Conservation (phyloP, 2,329 filamentous ascomycete species). For the Trichothecium sympodiale region DNA sequence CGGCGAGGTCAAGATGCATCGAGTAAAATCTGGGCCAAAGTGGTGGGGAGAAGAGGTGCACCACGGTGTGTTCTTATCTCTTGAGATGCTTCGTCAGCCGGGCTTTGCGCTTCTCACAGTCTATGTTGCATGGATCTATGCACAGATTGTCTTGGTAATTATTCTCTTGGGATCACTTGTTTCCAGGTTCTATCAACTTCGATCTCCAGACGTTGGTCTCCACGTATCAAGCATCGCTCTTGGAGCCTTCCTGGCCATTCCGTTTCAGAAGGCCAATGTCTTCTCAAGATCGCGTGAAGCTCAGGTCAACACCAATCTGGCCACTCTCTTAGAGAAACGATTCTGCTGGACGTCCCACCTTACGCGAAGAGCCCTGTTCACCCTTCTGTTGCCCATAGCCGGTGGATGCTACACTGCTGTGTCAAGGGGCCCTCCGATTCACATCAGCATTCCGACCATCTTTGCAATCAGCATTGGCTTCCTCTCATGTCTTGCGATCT, state of each 20-base stretch:
- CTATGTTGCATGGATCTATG: constrained; percentile 73
- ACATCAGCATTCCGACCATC: constrained; percentile 51
- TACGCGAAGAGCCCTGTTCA: constrained; percentile 56
- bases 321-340: constrained; percentile 48
- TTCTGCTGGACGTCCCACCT: constrained; percentile 64
- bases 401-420: constrained; percentile 58
- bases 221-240: constrained; percentile 55
- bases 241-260: constrained; percentile 58
- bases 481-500: constrained; percentile 59
- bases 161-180: constrained; percentile 61
- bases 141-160: constrained; percentile 63
- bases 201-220: constrained; percentile 54
- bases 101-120: constrained; percentile 61
- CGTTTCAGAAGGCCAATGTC: constrained; percentile 59
- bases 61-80: constrained; percentile 54
- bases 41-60: constrained; percentile 72
- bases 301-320: constrained; percentile 51
- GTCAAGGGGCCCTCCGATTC: constrained; percentile 49
- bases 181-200: constrained; percentile 55
- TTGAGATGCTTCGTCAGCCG: constrained; percentile 62
- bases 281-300: constrained; percentile 55
- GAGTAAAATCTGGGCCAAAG: constrained; percentile 57
- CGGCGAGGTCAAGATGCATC: constrained; percentile 68
- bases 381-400: constrained; percentile 53
- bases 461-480: constrained; percentile 60